phyloP scores from a whole-genome alignment of 2,329 filamentous ascomycete genomes.

The Sclerotinia subarctica region DNA sequence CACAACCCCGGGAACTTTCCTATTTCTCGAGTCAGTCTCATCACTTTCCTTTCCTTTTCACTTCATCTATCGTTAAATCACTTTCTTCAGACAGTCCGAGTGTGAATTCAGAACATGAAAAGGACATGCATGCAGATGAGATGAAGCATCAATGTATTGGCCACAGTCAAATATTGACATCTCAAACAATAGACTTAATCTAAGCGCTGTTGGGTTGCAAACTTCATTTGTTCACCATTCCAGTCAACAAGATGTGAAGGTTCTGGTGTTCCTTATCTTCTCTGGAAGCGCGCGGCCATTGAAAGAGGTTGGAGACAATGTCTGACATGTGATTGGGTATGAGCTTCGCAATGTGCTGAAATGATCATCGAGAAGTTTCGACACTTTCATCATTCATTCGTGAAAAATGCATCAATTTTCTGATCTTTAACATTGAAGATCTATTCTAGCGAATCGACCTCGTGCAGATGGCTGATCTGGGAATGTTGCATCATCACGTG shows the following conservation, averaged over 20 bases:
- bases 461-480: not conserved
- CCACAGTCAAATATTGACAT: constrained; percentile 5
- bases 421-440: not conserved
- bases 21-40: not conserved
- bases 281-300: constrained; percentile 17
- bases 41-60: not conserved
- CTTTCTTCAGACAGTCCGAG: not conserved
- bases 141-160: not conserved
- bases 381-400: constrained; percentile 1
- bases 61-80: not conserved
- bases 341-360: not conserved
- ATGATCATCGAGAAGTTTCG: not conserved
- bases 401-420: not conserved
- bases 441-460: not conserved
- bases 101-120: not conserved
- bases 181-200: constrained; percentile 9
- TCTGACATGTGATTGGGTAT: constrained; percentile 1
- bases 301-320: not conserved
- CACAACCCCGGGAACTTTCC: not conserved
- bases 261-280: not conserved
- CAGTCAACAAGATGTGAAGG: not conserved
- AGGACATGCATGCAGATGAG: not conserved
- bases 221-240: not conserved
- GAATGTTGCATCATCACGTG: not conserved
- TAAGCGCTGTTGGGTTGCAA: not conserved